Evolutionary conservation across 257 asterid genomes (phyloP).

Genomic region (Eucommia ulmoides): DNA sequence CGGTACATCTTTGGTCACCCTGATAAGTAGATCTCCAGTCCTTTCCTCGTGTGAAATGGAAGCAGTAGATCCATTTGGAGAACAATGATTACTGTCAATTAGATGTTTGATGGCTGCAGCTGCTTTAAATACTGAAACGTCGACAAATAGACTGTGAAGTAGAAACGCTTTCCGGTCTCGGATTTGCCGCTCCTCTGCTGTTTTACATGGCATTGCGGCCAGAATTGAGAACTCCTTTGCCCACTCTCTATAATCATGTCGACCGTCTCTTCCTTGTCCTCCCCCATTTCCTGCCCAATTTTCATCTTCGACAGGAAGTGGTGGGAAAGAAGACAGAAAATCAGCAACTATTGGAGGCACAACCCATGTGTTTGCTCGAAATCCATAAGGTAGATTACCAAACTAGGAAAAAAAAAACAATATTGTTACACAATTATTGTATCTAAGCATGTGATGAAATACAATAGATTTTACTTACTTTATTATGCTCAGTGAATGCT

Average conservation of each 20-base stretch:
- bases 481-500: constrained; percentile 74
- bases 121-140: constrained; percentile 54
- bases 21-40: constrained; percentile 44
- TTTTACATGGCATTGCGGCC: constrained; percentile 74
- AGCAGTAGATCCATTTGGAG: constrained; percentile 13
- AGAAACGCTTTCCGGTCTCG: constrained; percentile 75
- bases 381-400: constrained; percentile 82
- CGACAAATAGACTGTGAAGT: constrained; percentile 65
- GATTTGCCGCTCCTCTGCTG: constrained; percentile 56
- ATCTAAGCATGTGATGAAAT: too few relatives aligned
- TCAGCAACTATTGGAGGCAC: constrained; percentile 55
- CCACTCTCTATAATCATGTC: constrained; percentile 45
- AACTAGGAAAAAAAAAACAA: constrained; percentile 27
- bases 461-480: constrained; percentile 29
- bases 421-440: neutral
- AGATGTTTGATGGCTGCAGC: constrained; percentile 39
- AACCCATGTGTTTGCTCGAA: constrained; percentile 74
- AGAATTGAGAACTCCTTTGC: constrained; percentile 53
- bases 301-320: constrained; percentile 62
- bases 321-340: constrained; percentile 43
- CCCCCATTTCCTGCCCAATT: constrained; percentile 87
- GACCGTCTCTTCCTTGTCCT: constrained; percentile 54
- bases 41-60: constrained; percentile 30
- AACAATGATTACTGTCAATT: constrained; percentile 16
- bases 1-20: constrained; percentile 37